Evolutionary conservation across 1,139 yeast genomes (phyloP).

Genomic region (Geotrichum carabidarum): DNA sequence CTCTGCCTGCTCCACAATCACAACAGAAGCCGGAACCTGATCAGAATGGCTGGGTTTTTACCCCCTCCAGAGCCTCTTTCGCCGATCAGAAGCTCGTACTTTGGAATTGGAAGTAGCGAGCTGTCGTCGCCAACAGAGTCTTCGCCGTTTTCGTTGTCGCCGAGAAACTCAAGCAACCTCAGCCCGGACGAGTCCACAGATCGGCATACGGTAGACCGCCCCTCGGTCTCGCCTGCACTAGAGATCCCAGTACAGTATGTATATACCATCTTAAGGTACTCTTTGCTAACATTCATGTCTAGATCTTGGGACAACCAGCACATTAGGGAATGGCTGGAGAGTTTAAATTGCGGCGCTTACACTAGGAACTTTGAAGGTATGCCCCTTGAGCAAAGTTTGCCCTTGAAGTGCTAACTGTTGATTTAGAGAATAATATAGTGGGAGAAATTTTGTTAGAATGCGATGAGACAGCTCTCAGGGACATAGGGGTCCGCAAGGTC

Average conservation of each 20-base stretch:
- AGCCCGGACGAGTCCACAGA: conserved; percentile 1
- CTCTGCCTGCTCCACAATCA: no score
- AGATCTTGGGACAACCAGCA: conserved; percentile 18
- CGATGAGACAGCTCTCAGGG: conserved; percentile 62
- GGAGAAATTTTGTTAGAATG: conserved; percentile 57
- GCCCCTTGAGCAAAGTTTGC: not conserved
- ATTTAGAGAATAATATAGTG: conserved; percentile 48
- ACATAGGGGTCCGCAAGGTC: conserved; percentile 64
- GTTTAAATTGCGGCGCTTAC: conserved; percentile 30
- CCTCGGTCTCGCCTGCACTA: conserved; percentile 7
- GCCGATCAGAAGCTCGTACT: conserved; percentile 28
- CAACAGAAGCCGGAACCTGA: not conserved
- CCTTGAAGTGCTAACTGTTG: conserved; percentile 16
- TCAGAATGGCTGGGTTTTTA: conserved; percentile 27
- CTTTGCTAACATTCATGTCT: conserved; percentile 15
- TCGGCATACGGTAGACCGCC: not conserved
- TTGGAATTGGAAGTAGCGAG: conserved; percentile 22
- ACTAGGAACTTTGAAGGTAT: conserved; percentile 25
- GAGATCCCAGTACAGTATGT: conserved; percentile 5
- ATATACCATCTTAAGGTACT: conserved; percentile 28
- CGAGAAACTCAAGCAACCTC: not conserved
- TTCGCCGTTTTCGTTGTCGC: not conserved
- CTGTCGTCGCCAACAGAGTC: not conserved
- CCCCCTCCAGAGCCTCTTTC: conserved; percentile 33
- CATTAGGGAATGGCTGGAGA: conserved; percentile 34